These are phyloP conservation scores for Sapria himalayana DNA, from an alignment of 345 rosid genomes.

Conservation along the genomic window DNA sequence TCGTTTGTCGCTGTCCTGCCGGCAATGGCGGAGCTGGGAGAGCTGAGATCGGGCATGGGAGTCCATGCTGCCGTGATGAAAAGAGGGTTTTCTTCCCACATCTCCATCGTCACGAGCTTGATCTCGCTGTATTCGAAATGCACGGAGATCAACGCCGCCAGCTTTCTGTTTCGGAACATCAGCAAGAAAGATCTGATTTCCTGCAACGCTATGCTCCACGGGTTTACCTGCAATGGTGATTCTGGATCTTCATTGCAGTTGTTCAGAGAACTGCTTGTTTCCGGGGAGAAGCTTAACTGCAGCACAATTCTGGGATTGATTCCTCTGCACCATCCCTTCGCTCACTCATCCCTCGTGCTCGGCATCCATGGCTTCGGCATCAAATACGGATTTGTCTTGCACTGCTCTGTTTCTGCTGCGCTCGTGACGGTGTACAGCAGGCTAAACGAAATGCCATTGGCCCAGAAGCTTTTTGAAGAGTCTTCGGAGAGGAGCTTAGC, in stretches of 20 bases:
- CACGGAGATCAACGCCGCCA: slow-evolving; percentile 20
- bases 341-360: slow-evolving; percentile 26
- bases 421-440: slow-evolving; percentile 42
- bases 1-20: slow-evolving; percentile 42
- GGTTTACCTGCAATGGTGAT: slow-evolving; percentile 34
- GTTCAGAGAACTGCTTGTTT: slow-evolving; percentile 28
- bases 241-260: slow-evolving; percentile 25
- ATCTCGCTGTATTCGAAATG: slow-evolving; percentile 44
- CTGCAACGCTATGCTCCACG: slow-evolving; percentile 65
- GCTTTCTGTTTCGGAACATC: slow-evolving; percentile 30
- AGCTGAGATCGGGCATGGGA: slow-evolving; percentile 32
- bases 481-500: slow-evolving; percentile 39
- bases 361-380: slow-evolving; percentile 36
- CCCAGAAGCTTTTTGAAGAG: slow-evolving; percentile 31
- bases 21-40: slow-evolving; percentile 52
- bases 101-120: slow-evolving; percentile 41
- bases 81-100: slow-evolving; percentile 28
- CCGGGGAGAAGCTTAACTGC: slow-evolving; percentile 25
- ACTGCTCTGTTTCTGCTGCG: slow-evolving; percentile 37
- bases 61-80: slow-evolving; percentile 38
- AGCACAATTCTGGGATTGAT: slow-evolving; percentile 52
- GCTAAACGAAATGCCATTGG: slow-evolving; percentile 37
- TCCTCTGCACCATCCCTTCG: slow-evolving; percentile 44
- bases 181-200: slow-evolving; percentile 38
- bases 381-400: slow-evolving; percentile 25